A percentile compares a stretch with the other conserved stretches of the same genome.
These are phyloP conservation scores for Lasiodiplodia sp. DNA, from an alignment of 2,329 filamentous ascomycete genomes.

Conservation along the genomic window DNA sequence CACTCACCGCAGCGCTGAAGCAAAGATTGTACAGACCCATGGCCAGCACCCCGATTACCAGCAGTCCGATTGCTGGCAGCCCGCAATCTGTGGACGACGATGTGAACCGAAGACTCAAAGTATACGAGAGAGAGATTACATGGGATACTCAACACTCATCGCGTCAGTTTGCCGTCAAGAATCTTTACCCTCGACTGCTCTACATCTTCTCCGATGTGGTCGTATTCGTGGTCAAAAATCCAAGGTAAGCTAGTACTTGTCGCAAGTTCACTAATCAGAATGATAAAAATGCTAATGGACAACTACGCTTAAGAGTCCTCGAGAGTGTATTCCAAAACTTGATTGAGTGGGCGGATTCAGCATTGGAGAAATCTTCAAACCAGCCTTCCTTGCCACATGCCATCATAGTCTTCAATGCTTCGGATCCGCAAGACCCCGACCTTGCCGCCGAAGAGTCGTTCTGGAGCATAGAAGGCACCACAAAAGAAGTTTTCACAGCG, in stretches of 20 bases:
- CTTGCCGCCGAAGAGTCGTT: slow-evolving; percentile 46
- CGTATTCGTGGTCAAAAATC: slow-evolving; percentile 51
- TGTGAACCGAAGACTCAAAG: too few species aligned
- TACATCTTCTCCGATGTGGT: slow-evolving; percentile 55
- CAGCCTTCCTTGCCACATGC: slow-evolving; percentile 63
- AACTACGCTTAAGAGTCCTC: slow-evolving; percentile 42
- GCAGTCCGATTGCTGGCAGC: neutral
- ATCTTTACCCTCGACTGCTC: slow-evolving; percentile 51
- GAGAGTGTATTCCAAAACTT: slow-evolving; percentile 54
- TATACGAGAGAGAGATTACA: slow-evolving; percentile 30
- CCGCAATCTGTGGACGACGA: neutral
- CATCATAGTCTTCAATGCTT: slow-evolving; percentile 61
- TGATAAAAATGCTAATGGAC: too few species aligned
- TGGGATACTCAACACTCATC: slow-evolving; percentile 33
- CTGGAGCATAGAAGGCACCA: slow-evolving; percentile 55
- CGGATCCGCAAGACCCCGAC: slow-evolving; percentile 36
- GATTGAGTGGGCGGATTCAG: slow-evolving; percentile 59
- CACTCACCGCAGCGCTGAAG: slow-evolving; percentile 36
- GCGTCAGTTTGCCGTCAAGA: slow-evolving; percentile 48
- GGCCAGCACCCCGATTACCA: neutral
- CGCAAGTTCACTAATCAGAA: too few species aligned
- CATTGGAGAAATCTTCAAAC: slow-evolving; percentile 62
- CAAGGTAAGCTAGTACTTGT: slow-evolving; percentile 37
- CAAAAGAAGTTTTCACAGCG: slow-evolving; percentile 47
- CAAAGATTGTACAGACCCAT: too few species aligned